Percentiles rank a stretch among this genome's conserved stretches.
Evolutionary conservation across 371 early-diverging fungal species (phyloP).

Genomic region (Sporodiniella umbellata): DNA sequence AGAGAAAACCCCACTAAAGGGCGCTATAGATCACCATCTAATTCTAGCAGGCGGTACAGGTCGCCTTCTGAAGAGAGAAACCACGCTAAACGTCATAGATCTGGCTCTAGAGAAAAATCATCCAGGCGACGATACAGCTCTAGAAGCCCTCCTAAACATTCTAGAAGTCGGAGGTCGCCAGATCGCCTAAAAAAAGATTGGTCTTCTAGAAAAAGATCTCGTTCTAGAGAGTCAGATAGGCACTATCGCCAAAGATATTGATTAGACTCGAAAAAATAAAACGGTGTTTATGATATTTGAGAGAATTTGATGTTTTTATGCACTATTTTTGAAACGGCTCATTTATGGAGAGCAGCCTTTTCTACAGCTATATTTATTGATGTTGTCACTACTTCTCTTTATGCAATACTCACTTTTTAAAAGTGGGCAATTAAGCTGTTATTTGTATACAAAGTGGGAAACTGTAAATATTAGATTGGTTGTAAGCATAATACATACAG

Average conservation of each 20-base stretch:
- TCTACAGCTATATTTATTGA: too few species aligned
- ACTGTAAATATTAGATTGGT: too few species aligned
- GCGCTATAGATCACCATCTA: conserved; percentile 10
- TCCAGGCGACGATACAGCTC: neutral
- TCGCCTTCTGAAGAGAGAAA: conserved; percentile 7
- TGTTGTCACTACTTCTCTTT: too few species aligned
- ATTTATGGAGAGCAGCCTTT: too few species aligned
- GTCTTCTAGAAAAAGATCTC: neutral
- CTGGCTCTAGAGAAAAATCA: neutral
- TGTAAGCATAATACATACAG: too few species aligned
- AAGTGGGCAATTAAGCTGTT: too few species aligned
- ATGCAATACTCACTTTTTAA: too few species aligned
- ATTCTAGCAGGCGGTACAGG: conserved; percentile 2
- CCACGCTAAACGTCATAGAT: neutral
- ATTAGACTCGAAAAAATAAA: neutral
- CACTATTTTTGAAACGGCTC: too few species aligned
- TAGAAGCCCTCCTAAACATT: neutral
- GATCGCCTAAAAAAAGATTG: neutral
- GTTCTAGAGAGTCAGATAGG: neutral
- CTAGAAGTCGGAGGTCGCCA: conserved; percentile 1
- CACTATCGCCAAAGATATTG: neutral
- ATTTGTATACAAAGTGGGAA: too few species aligned
- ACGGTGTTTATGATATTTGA: neutral
- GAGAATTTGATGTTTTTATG: too few species aligned
- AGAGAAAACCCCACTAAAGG: neutral